phyloP scores from a whole-genome alignment of 176 grass and related monocot genomes.

The Saccharum spontaneum region DNA sequence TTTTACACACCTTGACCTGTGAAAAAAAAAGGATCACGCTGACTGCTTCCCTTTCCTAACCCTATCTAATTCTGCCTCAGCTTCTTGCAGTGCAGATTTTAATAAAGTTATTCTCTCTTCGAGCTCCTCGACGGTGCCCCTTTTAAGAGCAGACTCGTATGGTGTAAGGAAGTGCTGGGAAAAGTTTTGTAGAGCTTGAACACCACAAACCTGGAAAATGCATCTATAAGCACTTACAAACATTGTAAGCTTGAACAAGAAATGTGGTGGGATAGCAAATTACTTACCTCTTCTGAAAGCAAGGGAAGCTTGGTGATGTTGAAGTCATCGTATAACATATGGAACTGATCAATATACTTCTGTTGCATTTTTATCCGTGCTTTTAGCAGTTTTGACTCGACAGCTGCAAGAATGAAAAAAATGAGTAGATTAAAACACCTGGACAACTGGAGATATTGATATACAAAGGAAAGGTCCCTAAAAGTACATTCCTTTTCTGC shows the following conservation, averaged over 20 bases:
- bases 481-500: not conserved
- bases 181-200: conserved; percentile 78
- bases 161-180: conserved; percentile 72
- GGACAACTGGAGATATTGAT: not conserved
- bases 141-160: conserved; percentile 60
- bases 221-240: not conserved
- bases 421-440: conserved; percentile 19
- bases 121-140: conserved; percentile 73
- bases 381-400: conserved; percentile 86
- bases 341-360: conserved; percentile 94
- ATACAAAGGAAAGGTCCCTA: not conserved
- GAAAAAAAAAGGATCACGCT: conserved; percentile 45
- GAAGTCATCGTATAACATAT: conserved; percentile 97
- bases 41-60: conserved; percentile 79
- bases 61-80: conserved; percentile 74
- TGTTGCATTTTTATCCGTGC: conserved; percentile 94
- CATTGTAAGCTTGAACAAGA: not conserved
- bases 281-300: conserved; percentile 82
- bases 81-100: conserved; percentile 60
- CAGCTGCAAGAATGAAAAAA: conserved; percentile 47
- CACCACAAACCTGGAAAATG: conserved; percentile 77
- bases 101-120: conserved; percentile 64
- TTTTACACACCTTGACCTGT: conserved; percentile 6
- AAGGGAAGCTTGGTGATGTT: conserved; percentile 97
- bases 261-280: not conserved